phyloP scores from a whole-genome alignment of 306 rosid species.

The Fragaria ananassa region DNA sequence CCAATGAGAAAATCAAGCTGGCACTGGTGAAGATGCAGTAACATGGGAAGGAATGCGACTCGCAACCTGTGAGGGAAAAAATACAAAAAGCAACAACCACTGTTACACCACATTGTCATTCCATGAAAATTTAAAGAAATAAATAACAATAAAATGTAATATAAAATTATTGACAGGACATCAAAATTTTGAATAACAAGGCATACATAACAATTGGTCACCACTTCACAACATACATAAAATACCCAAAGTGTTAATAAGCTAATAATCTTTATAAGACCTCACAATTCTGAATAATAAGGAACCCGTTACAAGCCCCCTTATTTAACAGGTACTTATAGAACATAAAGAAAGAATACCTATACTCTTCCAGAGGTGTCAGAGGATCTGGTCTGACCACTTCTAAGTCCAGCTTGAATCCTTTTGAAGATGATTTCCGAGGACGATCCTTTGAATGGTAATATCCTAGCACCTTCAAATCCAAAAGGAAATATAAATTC shows the following conservation, averaged over 20 bases:
- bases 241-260: not conserved
- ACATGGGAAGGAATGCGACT: constrained; percentile 60
- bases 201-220: not conserved
- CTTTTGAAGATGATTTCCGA: constrained; percentile 75
- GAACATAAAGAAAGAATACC: constrained; percentile 34
- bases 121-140: not conserved
- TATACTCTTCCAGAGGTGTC: constrained; percentile 94
- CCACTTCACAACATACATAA: not conserved
- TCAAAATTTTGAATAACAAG: not conserved
- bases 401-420: constrained; percentile 89
- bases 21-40: constrained; percentile 75
- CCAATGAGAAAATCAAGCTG: constrained; percentile 81
- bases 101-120: not conserved
- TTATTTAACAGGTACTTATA: not conserved
- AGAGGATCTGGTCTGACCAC: constrained; percentile 92
- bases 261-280: not conserved
- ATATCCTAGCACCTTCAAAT: constrained; percentile 75
- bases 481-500: constrained; percentile 24
- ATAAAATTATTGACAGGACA: not conserved
- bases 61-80: constrained; percentile 50
- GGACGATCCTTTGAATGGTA: constrained; percentile 84
- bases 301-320: not conserved
- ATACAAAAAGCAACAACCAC: constrained; percentile 9
- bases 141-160: not conserved
- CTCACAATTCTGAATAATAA: not conserved